These are phyloP conservation scores for Wickerhamomyces alni DNA, from an alignment of 805 yeast genomes.

Conservation along the genomic window DNA sequence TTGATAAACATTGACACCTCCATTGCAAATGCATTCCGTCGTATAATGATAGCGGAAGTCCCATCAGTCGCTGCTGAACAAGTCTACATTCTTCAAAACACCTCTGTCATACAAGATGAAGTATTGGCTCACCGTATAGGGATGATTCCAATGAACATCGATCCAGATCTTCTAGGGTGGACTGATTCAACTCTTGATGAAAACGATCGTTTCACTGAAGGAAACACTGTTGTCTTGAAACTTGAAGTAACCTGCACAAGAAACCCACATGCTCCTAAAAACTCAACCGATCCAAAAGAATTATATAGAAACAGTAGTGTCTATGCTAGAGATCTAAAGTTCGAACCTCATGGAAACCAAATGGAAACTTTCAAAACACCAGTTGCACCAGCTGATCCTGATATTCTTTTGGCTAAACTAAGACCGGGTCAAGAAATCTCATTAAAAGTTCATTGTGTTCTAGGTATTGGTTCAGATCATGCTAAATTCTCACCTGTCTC, in stretches of 20 bases:
- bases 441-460: slow-evolving; percentile 80
- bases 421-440: slow-evolving; percentile 97
- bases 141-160: slow-evolving; percentile 80
- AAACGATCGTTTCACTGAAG: slow-evolving; percentile 72
- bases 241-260: slow-evolving; percentile 79
- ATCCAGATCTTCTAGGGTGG: slow-evolving; percentile 88
- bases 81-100: slow-evolving; percentile 85
- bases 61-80: slow-evolving; percentile 95
- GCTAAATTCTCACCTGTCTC: slow-evolving; percentile 97
- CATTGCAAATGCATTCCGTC: slow-evolving; percentile 91
- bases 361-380: slow-evolving; percentile 64
- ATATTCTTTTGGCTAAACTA: slow-evolving; percentile 83
- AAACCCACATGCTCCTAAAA: slow-evolving; percentile 77
- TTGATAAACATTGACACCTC: slow-evolving; percentile 84
- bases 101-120: slow-evolving; percentile 96
- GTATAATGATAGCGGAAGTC: slow-evolving; percentile 95
- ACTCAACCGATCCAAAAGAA: slow-evolving; percentile 74
- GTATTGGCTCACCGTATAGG: slow-evolving; percentile 95
- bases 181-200: slow-evolving; percentile 60
- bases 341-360: slow-evolving; percentile 90
- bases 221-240: slow-evolving; percentile 80
- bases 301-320: slow-evolving; percentile 80
- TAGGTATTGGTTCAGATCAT: slow-evolving; percentile 92
- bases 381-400: slow-evolving; percentile 78
- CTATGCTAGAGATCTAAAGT: slow-evolving; percentile 83